Conservation (phyloP, 2,329 filamentous ascomycete genomes). For the Metarhizium humberi region DNA sequence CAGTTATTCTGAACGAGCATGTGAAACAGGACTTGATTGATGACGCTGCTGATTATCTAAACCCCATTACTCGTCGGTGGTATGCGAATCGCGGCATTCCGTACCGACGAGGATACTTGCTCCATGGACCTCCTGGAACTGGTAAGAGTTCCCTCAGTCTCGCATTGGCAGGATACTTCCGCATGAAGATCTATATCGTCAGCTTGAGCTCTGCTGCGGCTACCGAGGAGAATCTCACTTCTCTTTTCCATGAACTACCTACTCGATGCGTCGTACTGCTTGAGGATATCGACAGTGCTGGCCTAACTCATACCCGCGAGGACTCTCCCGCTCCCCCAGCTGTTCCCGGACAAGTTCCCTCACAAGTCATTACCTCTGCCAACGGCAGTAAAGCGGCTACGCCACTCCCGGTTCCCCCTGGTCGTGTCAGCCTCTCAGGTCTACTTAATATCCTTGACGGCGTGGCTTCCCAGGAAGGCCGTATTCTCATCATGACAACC, state of each 20-base stretch:
- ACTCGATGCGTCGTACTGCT: conserved; percentile 63
- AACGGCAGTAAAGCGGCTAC: neutral
- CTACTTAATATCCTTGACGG: conserved; percentile 77
- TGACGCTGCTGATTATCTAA: conserved; percentile 54
- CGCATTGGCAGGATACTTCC: conserved; percentile 60
- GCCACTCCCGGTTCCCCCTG: conserved; percentile 2
- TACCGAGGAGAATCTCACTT: conserved; percentile 55
- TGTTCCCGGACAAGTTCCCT: conserved; percentile 3
- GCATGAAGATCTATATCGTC: conserved; percentile 63
- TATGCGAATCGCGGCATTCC: conserved; percentile 79
- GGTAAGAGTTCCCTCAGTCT: conserved; percentile 68
- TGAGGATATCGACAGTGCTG: conserved; percentile 68
- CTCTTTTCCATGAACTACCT: conserved; percentile 58
- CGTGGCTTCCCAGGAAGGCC: conserved; percentile 53
- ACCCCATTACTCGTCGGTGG: conserved; percentile 60
- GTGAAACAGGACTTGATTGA: conserved; percentile 50
- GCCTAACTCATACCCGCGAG: conserved; percentile 52
- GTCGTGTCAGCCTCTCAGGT: conserved; percentile 59
- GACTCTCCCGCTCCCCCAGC: conserved; percentile 7
- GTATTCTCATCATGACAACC: conserved; percentile 58
- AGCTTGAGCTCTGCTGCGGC: conserved; percentile 53
- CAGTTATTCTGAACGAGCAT: conserved; percentile 53
- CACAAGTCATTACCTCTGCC: conserved; percentile 2
- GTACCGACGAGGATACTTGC: conserved; percentile 74
- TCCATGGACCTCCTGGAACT: conserved; percentile 72